These are phyloP conservation scores for Leishmania aethiopica DNA, from an alignment of 208 protist genomes.

Conservation along the genomic window DNA sequence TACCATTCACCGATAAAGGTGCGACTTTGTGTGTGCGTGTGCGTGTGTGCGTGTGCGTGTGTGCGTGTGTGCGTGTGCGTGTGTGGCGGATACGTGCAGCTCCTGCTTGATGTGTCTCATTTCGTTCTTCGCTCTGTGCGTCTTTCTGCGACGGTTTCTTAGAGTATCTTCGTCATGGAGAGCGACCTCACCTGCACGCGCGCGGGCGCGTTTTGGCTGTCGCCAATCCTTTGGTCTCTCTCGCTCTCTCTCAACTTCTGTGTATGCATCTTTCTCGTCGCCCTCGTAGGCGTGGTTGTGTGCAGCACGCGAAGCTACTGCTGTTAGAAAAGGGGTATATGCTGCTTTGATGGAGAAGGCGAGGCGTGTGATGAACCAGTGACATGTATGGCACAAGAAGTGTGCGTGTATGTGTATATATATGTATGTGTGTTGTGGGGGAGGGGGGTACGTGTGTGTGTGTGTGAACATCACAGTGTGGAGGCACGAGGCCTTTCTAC, in stretches of 20 bases:
- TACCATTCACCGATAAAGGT: background rate
- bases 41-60: too few relatives aligned
- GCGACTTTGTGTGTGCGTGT: background rate
- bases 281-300: background rate
- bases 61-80: too few relatives aligned
- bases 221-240: slow-evolving; percentile 1
- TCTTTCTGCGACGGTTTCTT: background rate
- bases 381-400: background rate
- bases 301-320: background rate
- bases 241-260: slow-evolving; percentile 1
- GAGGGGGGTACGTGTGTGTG: too few relatives aligned
- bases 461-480: too few relatives aligned
- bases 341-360: background rate
- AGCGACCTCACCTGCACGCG: background rate
- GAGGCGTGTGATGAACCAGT: background rate
- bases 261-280: background rate
- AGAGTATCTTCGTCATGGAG: background rate
- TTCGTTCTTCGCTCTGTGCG: background rate
- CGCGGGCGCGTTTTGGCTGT: background rate
- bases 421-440: background rate
- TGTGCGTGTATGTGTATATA: background rate
- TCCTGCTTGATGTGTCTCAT: background rate
- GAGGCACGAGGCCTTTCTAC: background rate
- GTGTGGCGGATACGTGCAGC: background rate
- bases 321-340: background rate